Conservation (phyloP, 441 rosid genomes). For the Erodium moschatum region DNA sequence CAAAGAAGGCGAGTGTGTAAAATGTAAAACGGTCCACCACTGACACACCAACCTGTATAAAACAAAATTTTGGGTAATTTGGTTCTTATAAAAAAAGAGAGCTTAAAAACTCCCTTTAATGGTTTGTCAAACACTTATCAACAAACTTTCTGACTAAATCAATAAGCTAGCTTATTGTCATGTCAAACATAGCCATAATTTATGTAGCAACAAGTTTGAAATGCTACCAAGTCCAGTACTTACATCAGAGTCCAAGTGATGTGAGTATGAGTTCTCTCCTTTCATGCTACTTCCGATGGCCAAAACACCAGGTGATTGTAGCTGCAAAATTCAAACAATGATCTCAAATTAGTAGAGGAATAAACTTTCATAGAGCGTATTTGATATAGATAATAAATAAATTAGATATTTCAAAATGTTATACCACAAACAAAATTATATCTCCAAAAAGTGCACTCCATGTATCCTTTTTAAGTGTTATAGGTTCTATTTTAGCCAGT, state of each 20-base stretch:
- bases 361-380: slow-evolving; percentile 9
- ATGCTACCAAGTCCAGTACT: slow-evolving; percentile 24
- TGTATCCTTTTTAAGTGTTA: background rate
- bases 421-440: background rate
- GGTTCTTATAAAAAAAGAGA: background rate
- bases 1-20: slow-evolving; percentile 92
- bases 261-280: slow-evolving; percentile 95
- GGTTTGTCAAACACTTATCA: background rate
- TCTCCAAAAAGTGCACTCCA: background rate
- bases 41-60: slow-evolving; percentile 81
- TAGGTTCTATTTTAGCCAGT: background rate
- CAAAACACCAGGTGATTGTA: slow-evolving; percentile 92
- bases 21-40: slow-evolving; percentile 93
- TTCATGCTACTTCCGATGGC: slow-evolving; percentile 93
- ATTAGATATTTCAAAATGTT: background rate
- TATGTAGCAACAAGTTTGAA: background rate
- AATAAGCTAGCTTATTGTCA: background rate
- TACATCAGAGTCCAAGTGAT: slow-evolving; percentile 93
- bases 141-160: background rate
- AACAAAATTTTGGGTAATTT: background rate
- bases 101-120: background rate
- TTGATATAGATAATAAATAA: background rate
- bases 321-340: slow-evolving; percentile 33
- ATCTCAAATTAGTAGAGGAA: slow-evolving; percentile 15
- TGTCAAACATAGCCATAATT: background rate